Evolutionary conservation across 805 yeast species (phyloP).

Genomic region (Metschnikowia orientalis): DNA sequence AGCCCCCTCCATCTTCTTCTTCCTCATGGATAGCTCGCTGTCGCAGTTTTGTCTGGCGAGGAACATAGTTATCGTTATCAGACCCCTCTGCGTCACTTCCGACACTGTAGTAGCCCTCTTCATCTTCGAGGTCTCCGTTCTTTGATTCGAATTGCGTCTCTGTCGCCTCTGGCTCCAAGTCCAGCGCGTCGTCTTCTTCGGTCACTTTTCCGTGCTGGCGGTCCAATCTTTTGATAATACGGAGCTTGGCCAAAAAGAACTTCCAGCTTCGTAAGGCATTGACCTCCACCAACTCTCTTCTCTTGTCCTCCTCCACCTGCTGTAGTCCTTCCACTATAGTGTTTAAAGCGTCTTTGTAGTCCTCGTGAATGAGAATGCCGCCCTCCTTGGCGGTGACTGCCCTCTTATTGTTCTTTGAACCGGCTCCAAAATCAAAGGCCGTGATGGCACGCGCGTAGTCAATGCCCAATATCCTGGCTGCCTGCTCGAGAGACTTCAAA

Average conservation of each 20-base stretch:
- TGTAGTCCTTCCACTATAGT: constrained; percentile 46
- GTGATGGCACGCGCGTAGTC: constrained; percentile 87
- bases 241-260: constrained; percentile 45
- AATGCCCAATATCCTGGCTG: constrained; percentile 65
- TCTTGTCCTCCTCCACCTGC: constrained; percentile 47
- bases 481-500: constrained; percentile 53
- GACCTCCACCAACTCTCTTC: constrained; percentile 40
- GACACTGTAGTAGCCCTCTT: constrained; percentile 21
- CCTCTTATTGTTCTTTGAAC: constrained; percentile 28
- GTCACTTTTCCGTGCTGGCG: constrained; percentile 44
- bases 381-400: constrained; percentile 59
- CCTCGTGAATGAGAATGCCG: constrained; percentile 71
- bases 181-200: constrained; percentile 4
- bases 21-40: constrained; percentile 1
- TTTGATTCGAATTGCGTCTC: no score
- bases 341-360: constrained; percentile 56
- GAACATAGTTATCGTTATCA: constrained; percentile 9
- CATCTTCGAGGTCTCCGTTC: constrained; percentile 10
- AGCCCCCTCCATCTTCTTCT: constrained; percentile 5
- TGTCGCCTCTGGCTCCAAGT: no score
- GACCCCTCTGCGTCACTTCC: constrained; percentile 15
- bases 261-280: constrained; percentile 54
- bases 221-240: constrained; percentile 45
- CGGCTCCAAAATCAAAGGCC: constrained; percentile 65
- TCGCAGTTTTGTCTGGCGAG: constrained; percentile 6